phyloP scores from a whole-genome alignment of 2,329 filamentous ascomycete species.

The Colletotrichum horii region DNA sequence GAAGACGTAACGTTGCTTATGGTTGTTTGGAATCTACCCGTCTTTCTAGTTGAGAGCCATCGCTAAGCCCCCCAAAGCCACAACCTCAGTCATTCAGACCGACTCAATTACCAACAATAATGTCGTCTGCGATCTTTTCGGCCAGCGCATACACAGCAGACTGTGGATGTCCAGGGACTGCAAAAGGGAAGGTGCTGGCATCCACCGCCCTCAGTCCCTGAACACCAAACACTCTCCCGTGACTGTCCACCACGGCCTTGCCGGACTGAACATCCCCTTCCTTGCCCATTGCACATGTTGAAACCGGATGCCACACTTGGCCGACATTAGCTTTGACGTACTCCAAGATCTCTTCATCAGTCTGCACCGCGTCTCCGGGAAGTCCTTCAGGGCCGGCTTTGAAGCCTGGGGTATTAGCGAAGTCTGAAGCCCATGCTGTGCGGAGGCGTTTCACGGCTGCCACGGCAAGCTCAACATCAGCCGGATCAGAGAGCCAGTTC shows the following conservation, averaged over 20 bases:
- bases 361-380: slow-evolving; percentile 40
- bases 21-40: not conserved
- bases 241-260: slow-evolving; percentile 57
- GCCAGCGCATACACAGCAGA: slow-evolving; percentile 26
- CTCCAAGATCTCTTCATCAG: slow-evolving; percentile 46
- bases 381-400: slow-evolving; percentile 38
- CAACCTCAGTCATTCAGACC: not conserved
- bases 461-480: slow-evolving; percentile 49
- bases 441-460: slow-evolving; percentile 47
- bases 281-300: slow-evolving; percentile 59
- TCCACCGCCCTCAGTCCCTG: slow-evolving; percentile 25
- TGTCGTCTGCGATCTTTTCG: slow-evolving; percentile 28
- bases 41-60: not conserved
- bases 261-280: slow-evolving; percentile 45
- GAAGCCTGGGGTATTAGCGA: slow-evolving; percentile 30
- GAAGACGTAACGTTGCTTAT: too few species aligned
- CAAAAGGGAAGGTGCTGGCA: slow-evolving; percentile 29
- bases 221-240: slow-evolving; percentile 21
- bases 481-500: slow-evolving; percentile 47
- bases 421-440: slow-evolving; percentile 32
- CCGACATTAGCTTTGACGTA: slow-evolving; percentile 38
- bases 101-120: slow-evolving; percentile 40
- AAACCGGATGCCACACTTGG: slow-evolving; percentile 58
- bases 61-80: not conserved
- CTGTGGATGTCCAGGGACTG: slow-evolving; percentile 29